Evolutionary conservation across 2,329 filamentous ascomycete species (phyloP).

Genomic region (Paecilomyces sp.): DNA sequence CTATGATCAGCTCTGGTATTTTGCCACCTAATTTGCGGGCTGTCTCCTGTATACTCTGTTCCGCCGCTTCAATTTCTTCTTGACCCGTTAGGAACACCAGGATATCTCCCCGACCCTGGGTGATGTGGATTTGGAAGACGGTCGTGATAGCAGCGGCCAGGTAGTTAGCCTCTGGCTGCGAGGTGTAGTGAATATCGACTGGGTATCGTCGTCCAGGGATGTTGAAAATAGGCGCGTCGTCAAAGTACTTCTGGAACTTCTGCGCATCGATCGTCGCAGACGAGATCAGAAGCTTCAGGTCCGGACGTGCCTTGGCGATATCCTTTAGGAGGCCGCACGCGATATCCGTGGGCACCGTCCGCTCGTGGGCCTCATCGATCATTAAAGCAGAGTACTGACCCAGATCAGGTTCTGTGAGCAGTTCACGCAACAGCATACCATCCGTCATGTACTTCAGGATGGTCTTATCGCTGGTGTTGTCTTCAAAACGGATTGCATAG

Average conservation of each 20-base stretch:
- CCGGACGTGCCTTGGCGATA: conserved; percentile 70
- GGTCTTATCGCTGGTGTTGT: conserved; percentile 84
- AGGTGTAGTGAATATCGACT: conserved; percentile 86
- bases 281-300: conserved; percentile 84
- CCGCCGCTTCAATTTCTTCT: conserved; percentile 88
- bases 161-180: conserved; percentile 89
- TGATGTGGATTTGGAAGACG: conserved; percentile 89
- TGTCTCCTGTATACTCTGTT: conserved; percentile 77
- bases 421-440: conserved; percentile 84
- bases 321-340: conserved; percentile 84
- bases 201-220: conserved; percentile 84
- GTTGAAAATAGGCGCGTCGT: conserved; percentile 88
- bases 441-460: conserved; percentile 95
- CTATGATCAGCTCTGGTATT: conserved; percentile 79
- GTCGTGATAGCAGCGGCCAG: conserved; percentile 86
- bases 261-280: conserved; percentile 92
- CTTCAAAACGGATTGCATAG: conserved; percentile 91
- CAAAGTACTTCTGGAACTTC: conserved; percentile 87
- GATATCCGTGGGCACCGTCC: conserved; percentile 86
- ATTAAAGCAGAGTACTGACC: conserved; percentile 80
- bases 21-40: conserved; percentile 77
- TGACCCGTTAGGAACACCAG: conserved; percentile 92
- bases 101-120: conserved; percentile 78
- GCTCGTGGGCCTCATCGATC: conserved; percentile 96
- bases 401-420: conserved; percentile 81